Evolutionary conservation across 306 rosid species (phyloP).

Genomic region (Lagenaria siceraria): DNA sequence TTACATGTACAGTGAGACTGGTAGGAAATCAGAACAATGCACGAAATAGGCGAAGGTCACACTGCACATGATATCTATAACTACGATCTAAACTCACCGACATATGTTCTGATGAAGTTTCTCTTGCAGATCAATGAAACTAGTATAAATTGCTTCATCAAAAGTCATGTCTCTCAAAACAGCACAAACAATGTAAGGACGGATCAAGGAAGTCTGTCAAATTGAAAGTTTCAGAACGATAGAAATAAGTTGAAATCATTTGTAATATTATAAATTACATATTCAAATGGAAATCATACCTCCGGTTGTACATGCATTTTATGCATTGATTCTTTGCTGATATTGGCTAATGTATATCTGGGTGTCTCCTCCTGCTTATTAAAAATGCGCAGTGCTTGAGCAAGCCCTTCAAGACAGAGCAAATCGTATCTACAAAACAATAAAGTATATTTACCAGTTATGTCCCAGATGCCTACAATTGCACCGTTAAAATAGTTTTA

Average conservation of each 20-base stretch:
- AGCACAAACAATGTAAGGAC: conserved; percentile 73
- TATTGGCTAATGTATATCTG: conserved; percentile 37
- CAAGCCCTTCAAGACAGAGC: conserved; percentile 89
- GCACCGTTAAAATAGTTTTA: neutral
- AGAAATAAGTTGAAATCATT: neutral
- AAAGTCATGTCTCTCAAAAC: conserved; percentile 68
- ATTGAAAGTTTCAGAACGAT: conserved; percentile 9
- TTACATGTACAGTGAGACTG: neutral
- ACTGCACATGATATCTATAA: neutral
- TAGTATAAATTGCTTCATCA: conserved; percentile 62
- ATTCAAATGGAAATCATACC: conserved; percentile 26
- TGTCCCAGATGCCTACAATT: neutral
- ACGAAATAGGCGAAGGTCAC: neutral
- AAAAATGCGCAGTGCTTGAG: conserved; percentile 70
- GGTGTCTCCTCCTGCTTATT: conserved; percentile 45
- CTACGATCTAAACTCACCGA: conserved; percentile 34
- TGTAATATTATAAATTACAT: neutral
- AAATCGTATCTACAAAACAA: conserved; percentile 57
- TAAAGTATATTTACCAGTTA: neutral
- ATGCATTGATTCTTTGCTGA: conserved; percentile 44
- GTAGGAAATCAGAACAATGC: neutral
- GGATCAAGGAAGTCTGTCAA: conserved; percentile 61
- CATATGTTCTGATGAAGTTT: conserved; percentile 94
- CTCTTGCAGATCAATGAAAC: conserved; percentile 95
- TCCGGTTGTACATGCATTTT: conserved; percentile 84